Evolutionary conservation across 495 filamentous ascomycete species (phyloP), one percentile per base, ranked within the genome.

Genomic region (Neurospora sp.): DNA sequence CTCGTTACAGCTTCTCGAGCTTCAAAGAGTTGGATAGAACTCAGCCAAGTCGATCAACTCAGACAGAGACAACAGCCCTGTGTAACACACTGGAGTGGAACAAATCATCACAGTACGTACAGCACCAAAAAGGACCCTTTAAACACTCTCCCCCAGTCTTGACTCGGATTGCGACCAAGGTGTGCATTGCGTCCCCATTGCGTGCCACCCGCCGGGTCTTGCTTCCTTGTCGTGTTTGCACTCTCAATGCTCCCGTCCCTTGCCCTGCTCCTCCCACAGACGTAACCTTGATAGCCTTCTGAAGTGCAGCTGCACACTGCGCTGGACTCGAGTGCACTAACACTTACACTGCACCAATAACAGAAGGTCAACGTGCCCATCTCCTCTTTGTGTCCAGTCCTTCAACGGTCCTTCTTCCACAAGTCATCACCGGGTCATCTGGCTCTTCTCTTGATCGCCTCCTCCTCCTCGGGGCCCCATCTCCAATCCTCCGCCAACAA

Each of bases 111-210:
- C n/a, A 37, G 37, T 22, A 40, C 65, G 27, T 65, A n/a, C 69
- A 53, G 27, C 18, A 37, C 61, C 40, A 44, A 31, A 39, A 39
- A 61, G 31, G 69, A 70, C 70, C 70, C 72, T 44, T 69, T 31
- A n/a, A 68, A 53, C 70, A 10, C 65, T 61, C 39, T 68, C 70
- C 65, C 27, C n/a, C 46, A 31, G 41, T 40, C 53, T 68, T 14
- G 40, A 16, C 65, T 22, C 27, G 61, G 59, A 78, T 80, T 77
- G 76, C 76, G 79, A 80, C 68, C 68, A 46, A 68, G 11, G 39
- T 61, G 71, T 40, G 39, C 75, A 80, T 80, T 79, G 76, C 79
- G 79, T 78, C 77, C 76, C 70, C 75, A 80, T 80, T 79, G 76
- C 79, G 79, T 78, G 79, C 76, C 70, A 44, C 70, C 44, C 70